phyloP scores from a whole-genome alignment of 352 stramenopile genomes.

The Elongisporangium anandrum region DNA sequence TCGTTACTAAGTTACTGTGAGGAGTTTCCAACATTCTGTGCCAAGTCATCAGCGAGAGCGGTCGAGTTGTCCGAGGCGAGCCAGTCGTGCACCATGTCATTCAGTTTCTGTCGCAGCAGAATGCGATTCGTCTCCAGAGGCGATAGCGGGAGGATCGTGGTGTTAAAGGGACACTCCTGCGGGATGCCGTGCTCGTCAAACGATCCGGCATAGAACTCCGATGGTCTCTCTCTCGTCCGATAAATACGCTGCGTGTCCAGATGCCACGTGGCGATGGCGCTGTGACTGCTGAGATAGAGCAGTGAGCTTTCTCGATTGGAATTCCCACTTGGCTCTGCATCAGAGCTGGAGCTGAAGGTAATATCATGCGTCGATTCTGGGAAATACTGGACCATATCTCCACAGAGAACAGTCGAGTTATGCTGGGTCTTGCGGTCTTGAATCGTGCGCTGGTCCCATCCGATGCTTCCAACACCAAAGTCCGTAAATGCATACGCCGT shows the following conservation, averaged over 20 bases:
- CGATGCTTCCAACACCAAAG: conserved; percentile 22
- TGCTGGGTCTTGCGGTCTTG: not conserved
- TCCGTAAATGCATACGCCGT: conserved; percentile 23
- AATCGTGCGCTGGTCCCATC: conserved; percentile 2
- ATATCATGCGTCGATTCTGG: not conserved
- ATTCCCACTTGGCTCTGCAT: conserved; percentile 4
- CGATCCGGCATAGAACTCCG: conserved; percentile 27
- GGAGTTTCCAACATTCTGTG: too few relatives aligned
- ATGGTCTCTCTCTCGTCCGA: conserved; percentile 21
- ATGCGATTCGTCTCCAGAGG: conserved; percentile 19
- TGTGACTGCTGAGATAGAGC: conserved; percentile 21
- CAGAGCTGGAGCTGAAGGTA: too few relatives aligned
- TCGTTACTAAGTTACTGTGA: too few relatives aligned
- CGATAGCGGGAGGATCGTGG: conserved; percentile 21
- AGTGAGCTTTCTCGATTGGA: conserved; percentile 5
- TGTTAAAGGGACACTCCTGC: conserved; percentile 34
- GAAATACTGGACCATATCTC: conserved; percentile 22
- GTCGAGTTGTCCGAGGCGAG: too few relatives aligned
- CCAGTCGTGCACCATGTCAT: conserved; percentile 10
- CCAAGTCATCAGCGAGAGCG: too few relatives aligned
- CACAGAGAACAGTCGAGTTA: conserved; percentile 13
- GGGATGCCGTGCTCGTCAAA: conserved; percentile 24
- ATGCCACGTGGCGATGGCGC: conserved; percentile 16
- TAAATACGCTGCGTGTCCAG: conserved; percentile 21
- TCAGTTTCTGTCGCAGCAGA: conserved; percentile 24